A percentile compares a stretch with the other conserved stretches of the same genome.
phyloP scores from a whole-genome alignment of 2,329 filamentous ascomycete species.

The Tolypocladium paradoxum region DNA sequence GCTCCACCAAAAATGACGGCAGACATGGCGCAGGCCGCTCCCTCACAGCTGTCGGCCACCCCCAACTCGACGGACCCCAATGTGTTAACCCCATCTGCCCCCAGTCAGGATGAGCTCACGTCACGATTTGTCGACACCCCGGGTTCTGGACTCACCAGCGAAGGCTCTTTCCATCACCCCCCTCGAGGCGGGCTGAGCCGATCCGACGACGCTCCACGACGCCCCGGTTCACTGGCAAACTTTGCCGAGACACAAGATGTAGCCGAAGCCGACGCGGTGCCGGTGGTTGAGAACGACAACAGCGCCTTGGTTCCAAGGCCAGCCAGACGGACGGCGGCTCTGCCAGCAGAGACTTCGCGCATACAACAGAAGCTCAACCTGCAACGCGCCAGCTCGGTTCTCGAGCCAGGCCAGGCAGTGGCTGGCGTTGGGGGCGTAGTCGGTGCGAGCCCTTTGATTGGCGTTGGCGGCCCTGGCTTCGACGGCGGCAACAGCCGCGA shows the following conservation, averaged over 20 bases:
- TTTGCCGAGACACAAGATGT: conserved; percentile 14
- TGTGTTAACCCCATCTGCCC: conserved; percentile 14
- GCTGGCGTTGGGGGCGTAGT: conserved; percentile 24
- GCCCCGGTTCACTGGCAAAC: conserved; percentile 32
- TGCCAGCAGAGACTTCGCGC: conserved; percentile 47
- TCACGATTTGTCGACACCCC: conserved; percentile 48
- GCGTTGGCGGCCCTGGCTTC: conserved; percentile 43
- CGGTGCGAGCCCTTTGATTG: conserved; percentile 36
- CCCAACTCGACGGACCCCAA: conserved; percentile 17
- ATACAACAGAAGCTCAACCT: conserved; percentile 69
- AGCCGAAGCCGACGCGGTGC: conserved; percentile 12
- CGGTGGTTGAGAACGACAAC: conserved; percentile 23
- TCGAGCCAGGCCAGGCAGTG: conserved; percentile 48
- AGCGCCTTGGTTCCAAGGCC: conserved; percentile 37
- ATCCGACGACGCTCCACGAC: conserved; percentile 21
- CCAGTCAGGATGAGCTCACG: conserved; percentile 38
- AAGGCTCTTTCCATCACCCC: conserved; percentile 41
- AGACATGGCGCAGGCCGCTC: conserved; percentile 33
- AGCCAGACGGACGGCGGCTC: conserved; percentile 27
- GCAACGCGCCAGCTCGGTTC: conserved; percentile 60
- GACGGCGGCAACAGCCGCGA: conserved; percentile 42
- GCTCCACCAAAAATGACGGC: conserved; percentile 55
- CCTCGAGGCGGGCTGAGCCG: conserved; percentile 18
- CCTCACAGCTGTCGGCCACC: conserved; percentile 24
- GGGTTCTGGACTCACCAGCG: conserved; percentile 36